Percentiles rank a stretch among this genome's conserved stretches.
Evolutionary conservation across 768 basidiomycete species (phyloP).

Genomic region (Psilocybe azurescens): DNA sequence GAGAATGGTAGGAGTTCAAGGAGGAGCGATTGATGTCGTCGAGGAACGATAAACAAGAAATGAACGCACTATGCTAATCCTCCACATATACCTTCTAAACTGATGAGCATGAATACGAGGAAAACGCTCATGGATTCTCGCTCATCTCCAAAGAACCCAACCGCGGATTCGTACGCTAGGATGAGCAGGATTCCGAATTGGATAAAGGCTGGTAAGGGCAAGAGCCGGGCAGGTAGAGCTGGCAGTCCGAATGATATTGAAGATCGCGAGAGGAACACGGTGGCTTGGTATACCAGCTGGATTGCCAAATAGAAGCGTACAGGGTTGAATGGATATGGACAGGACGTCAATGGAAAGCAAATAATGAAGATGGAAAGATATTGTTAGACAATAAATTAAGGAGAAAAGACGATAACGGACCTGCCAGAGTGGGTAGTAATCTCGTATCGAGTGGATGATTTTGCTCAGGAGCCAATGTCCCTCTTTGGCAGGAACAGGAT

Average conservation of each 20-base stretch:
- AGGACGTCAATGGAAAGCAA: no score
- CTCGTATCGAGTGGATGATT: slow-evolving; percentile 83
- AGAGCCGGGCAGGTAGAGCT: slow-evolving; percentile 68
- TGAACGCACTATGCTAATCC: slow-evolving; percentile 85
- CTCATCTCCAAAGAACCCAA: slow-evolving; percentile 58
- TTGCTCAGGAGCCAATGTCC: slow-evolving; percentile 67
- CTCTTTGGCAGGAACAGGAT: slow-evolving; percentile 75
- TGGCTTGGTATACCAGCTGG: slow-evolving; percentile 85
- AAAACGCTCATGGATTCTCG: slow-evolving; percentile 53
- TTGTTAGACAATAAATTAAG: neutral
- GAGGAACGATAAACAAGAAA: slow-evolving; percentile 24
- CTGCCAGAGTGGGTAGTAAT: slow-evolving; percentile 98
- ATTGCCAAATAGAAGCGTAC: neutral
- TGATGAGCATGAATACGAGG: slow-evolving; percentile 77
- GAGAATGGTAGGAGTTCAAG: no score
- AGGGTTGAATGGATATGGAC: no score
- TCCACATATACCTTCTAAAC: slow-evolving; percentile 90
- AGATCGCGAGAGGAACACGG: slow-evolving; percentile 93
- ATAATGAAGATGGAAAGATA: no score
- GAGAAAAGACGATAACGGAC: slow-evolving; percentile 37
- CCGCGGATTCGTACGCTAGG: slow-evolving; percentile 69
- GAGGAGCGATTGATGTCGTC: neutral
- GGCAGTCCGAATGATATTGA: slow-evolving; percentile 87
- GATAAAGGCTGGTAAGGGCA: slow-evolving; percentile 77
- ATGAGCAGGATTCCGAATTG: slow-evolving; percentile 71